Base-by-base conservation (phyloP, 345 rosid species). In the Brassica carinata region DNA sequence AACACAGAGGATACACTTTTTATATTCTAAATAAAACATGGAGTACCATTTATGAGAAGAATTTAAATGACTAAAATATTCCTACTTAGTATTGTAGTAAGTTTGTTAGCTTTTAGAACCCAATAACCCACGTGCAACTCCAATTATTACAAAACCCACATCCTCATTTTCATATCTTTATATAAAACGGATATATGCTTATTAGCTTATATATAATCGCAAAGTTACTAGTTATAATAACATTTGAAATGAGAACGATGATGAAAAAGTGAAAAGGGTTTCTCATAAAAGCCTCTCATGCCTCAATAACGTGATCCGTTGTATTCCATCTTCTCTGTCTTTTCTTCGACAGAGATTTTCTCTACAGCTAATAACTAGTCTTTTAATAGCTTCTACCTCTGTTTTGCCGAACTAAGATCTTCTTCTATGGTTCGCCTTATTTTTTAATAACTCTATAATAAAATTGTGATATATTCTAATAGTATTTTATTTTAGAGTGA, bases 231-330 rank as follows among this genome's bases (percentile, higher is more conserved):
- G 48, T 71, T 77, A 59, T 48, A 67, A 77, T 64, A 81, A 71
- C 58, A 69, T 10, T 26, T 69, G 78, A 69, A 62, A 19, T 76
- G 71, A 77, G 43, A 80, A 75, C 18, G 64, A 62, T 61, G 71
- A 73, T 26, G 62, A 18, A 78, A 53, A 81, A 51, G 57, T 27
- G 77, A 58, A 72, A 75, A 79, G 71, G 69, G 67, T 31, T 76
- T 71, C 75, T 9, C 33, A 14, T 19, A 33, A 61, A 78, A 75
- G 65, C 82, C 64, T 76, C 83, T 84, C 87, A 76, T 86, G 81
- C 83, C 77, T 69, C 69, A 82, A 78, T 83, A 87, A 92, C 94
- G 92, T 61, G 82, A 92, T 87, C 95, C 94, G 94, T 90, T 87
- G 81, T 81, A 71, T 80, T 73, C 57, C 82, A 74, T 69, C 57